Evolutionary conservation across 225 moss, liverwort and hornwort genomes (phyloP).

Genomic region (Pseudoscleropodium purum): DNA sequence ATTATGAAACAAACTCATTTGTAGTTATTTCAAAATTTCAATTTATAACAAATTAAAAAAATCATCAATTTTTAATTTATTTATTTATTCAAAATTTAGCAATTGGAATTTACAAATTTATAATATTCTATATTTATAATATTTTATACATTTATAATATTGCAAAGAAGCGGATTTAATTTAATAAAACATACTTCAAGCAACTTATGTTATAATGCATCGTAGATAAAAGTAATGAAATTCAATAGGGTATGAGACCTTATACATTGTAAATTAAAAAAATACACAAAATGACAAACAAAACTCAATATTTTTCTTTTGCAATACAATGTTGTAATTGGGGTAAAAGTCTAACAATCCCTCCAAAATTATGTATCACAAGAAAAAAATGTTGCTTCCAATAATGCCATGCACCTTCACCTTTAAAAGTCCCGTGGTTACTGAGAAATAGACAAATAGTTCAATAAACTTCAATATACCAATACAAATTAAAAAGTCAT

Average conservation of each 20-base stretch:
- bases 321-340: fast-evolving
- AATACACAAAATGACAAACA: neutral
- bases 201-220: neutral
- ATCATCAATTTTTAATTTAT: neutral
- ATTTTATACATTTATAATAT: no score
- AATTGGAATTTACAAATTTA: neutral
- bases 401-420: neutral
- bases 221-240: neutral
- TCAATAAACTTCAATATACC: neutral
- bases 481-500: neutral
- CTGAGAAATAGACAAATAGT: neutral
- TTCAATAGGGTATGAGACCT: neutral
- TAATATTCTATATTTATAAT: neutral
- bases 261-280: neutral
- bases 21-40: neutral
- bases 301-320: neutral
- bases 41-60: neutral
- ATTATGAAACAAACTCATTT: neutral
- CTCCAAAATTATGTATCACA: neutral
- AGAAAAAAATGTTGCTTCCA: neutral
- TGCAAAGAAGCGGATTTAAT: neutral
- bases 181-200: neutral
- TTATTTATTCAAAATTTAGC: no score
- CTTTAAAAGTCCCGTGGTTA: fast-evolving
- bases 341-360: neutral